Base-by-base conservation (phyloP, 148 eudicot genomes). In the Spergularia marina region DNA sequence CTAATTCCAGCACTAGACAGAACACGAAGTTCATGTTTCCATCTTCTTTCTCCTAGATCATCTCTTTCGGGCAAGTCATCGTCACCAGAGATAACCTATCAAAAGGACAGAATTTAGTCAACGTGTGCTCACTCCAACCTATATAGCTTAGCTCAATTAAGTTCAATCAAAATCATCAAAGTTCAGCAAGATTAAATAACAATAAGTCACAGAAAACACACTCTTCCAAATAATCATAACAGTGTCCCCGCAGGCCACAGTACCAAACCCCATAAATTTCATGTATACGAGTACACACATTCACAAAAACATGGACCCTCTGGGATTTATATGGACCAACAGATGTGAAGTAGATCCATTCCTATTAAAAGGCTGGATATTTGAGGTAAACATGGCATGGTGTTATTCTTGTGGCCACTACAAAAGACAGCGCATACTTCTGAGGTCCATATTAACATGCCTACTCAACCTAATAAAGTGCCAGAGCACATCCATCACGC, bases 11-110 rank as follows among this genome's bases (percentile, higher is more conserved):
- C 96, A 65, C 85, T 71, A 23, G 89, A 77, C 76, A 93, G 80
- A 78, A 87, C 93, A 49, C 88, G 91, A 36, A 85, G 83, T 78
- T 93, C 98, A 53, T 86, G 91, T 80, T 91, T 93, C 85, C 90
- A 86, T 78, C 98, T 82, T 78, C 96, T 86, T 81, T 89, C 93
- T 72, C 98, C 98, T 74, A 93, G 83, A 79, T 89, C 90, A 76
- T 93, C 98, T 70, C 98, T 86, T 80, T 85, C 83, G 3, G 98
- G 98, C 69, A 91, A 73, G 86, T 93, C 98, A 75, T 89, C 93
- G 77, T 93, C 98, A 78, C 98, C 98, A 80, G 96, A 89, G 68
- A 85, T 53, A 76, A 84, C 82, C 96, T 89, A 21, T 80, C 76
- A 74, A 82, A 59, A 65, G 75, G 52, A 67, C 36, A 74, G 56